phyloP scores from a whole-genome alignment of 441 rosid species.

The Corymbia citriodora region DNA sequence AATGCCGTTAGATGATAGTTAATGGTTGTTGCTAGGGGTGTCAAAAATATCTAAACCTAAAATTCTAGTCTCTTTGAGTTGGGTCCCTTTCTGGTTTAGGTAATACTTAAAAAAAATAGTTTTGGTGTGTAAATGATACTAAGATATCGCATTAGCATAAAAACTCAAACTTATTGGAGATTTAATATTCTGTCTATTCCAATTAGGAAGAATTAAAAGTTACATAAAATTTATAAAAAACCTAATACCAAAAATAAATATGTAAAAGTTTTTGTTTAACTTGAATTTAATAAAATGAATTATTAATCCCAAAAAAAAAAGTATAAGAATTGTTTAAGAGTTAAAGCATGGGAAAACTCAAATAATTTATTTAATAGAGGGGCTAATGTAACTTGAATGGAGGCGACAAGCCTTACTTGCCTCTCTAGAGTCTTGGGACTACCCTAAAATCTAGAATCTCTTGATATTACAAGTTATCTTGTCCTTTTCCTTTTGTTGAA shows the following conservation, averaged over 20 bases:
- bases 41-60: background rate
- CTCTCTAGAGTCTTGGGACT: background rate
- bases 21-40: background rate
- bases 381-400: background rate
- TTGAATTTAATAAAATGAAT: background rate
- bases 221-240: too few relatives aligned
- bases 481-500: too few relatives aligned
- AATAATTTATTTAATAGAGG: too few relatives aligned
- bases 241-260: background rate
- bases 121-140: background rate
- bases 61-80: background rate
- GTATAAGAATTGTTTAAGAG: background rate
- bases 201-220: background rate
- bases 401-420: background rate
- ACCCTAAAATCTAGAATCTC: background rate
- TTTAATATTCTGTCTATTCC: background rate
- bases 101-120: too few relatives aligned
- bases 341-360: background rate
- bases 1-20: background rate
- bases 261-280: background rate
- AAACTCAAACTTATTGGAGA: background rate
- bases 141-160: background rate
- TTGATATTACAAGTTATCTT: background rate
- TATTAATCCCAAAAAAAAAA: background rate
- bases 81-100: background rate